Base-by-base conservation (phyloP, 1,284 basidiomycete genomes). In the Boletus hoseneyae region DNA sequence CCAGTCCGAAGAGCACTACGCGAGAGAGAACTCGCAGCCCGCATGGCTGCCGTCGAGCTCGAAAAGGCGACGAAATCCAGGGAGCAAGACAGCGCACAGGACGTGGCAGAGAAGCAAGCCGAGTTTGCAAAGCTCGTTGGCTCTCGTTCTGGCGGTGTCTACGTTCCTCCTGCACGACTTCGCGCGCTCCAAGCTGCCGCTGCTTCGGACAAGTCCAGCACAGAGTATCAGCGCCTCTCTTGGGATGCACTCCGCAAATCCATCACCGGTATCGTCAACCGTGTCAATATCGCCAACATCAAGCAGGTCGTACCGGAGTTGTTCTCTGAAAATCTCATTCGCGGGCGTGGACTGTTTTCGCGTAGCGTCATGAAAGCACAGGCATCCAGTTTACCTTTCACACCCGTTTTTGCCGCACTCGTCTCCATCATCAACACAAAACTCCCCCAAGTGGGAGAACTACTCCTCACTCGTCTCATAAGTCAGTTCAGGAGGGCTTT, bases 221-320 rank as follows among this genome's bases (percentile, higher is more conserved):
- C 87, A n/a, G 95, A 97, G 72, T 98, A 90, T 69, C 97, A 99
- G 71, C 80, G 96, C 16, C 75, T 99, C 59, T 92, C 91, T 23
- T 99, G 96, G 97, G 97, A 99, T 65, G 96, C 97, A 2, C 75
- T 99, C 53, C 86, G 95, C 65, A 99, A 99, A 73, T 93, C 89
- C 51, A 92, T 99, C 65, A 99, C 97, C 23, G 97, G 97, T 90
- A 87, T 99, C 60, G 96, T 99, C 77, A 99, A 99, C 79, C 91
- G 97, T 76, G 90, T 95, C 71, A 96, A 96, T 67, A 79, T 93
- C 19, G 80, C 87, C 57, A 99, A 99, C 69, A 99, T 98, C 81
- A 99, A 99, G 73, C 83, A 90, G 60, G 86, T 99, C 61, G 85
- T 97, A 0, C 97, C 96, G 1, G 96, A 99, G 67, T 70, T 97